phyloP scores from a whole-genome alignment of 768 basidiomycete genomes.

The Leccinum boreale region DNA sequence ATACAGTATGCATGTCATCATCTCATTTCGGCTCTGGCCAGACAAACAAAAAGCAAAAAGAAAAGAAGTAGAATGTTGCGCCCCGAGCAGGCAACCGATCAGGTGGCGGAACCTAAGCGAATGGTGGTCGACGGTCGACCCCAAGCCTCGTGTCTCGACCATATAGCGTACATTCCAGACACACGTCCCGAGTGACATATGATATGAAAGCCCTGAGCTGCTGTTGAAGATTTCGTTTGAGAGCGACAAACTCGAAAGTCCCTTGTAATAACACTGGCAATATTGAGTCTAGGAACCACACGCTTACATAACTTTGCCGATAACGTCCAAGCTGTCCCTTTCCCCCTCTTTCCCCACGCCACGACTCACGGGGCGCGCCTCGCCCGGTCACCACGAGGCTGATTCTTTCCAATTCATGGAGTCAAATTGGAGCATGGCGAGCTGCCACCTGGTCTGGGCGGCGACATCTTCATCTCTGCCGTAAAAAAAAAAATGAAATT shows the following conservation, averaged over 20 bases:
- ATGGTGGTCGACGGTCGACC: background rate
- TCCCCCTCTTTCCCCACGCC: background rate
- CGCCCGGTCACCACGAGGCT: constrained; percentile 9
- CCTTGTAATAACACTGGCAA: too few species aligned
- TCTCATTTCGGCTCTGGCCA: background rate
- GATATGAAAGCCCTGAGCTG: background rate
- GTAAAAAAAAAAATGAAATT: constrained; percentile 1
- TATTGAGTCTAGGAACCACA: background rate
- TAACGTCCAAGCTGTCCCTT: background rate
- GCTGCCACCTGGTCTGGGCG: background rate
- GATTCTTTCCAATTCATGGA: constrained; percentile 6
- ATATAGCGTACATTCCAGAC: constrained; percentile 28
- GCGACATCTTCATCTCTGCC: background rate
- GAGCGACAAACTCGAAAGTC: background rate
- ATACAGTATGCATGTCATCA: background rate
- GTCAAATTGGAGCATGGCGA: background rate
- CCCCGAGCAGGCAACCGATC: constrained; percentile 4
- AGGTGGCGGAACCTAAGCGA: background rate
- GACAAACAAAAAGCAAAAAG: background rate
- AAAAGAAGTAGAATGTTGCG: background rate
- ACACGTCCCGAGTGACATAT: constrained; percentile 38
- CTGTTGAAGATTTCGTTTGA: background rate
- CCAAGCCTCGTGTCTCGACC: background rate
- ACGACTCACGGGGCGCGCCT: constrained; percentile 33
- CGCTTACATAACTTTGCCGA: background rate